Evolutionary conservation across 257 asterid genomes (phyloP).

Genomic region (Catharanthus roseus): DNA sequence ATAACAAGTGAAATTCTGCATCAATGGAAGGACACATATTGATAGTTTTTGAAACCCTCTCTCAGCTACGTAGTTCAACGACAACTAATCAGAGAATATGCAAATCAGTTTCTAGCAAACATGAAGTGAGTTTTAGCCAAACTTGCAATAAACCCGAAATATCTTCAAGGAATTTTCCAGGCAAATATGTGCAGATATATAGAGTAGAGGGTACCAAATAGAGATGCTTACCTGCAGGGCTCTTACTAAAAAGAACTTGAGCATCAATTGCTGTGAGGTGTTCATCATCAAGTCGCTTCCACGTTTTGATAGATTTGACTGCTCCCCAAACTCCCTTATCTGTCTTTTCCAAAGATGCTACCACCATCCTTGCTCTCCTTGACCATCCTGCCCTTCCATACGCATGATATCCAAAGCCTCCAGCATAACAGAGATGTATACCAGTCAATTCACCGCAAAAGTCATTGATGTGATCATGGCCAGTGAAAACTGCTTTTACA

Average conservation of each 20-base stretch:
- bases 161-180: not conserved
- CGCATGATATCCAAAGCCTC: constrained; percentile 96
- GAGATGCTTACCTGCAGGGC: constrained; percentile 32
- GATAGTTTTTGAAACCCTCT: not conserved
- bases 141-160: not conserved
- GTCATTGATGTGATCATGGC: constrained; percentile 92
- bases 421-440: constrained; percentile 80
- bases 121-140: not conserved
- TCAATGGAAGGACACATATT: not conserved
- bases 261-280: constrained; percentile 57
- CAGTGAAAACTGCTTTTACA: constrained; percentile 86
- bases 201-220: too few species aligned
- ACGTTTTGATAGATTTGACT: constrained; percentile 71
- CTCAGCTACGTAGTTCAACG: not conserved
- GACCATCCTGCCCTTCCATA: constrained; percentile 95
- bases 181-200: not conserved
- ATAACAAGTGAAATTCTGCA: not conserved
- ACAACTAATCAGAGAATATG: not conserved
- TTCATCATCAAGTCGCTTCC: constrained; percentile 80
- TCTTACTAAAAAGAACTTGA: constrained; percentile 82
- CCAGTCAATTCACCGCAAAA: constrained; percentile 75
- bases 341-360: constrained; percentile 63
- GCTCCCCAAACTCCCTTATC: constrained; percentile 72
- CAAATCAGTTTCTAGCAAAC: not conserved
- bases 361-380: constrained; percentile 92